Base-by-base conservation (phyloP, 495 filamentous ascomycete species). In the Penicillium angulare region DNA sequence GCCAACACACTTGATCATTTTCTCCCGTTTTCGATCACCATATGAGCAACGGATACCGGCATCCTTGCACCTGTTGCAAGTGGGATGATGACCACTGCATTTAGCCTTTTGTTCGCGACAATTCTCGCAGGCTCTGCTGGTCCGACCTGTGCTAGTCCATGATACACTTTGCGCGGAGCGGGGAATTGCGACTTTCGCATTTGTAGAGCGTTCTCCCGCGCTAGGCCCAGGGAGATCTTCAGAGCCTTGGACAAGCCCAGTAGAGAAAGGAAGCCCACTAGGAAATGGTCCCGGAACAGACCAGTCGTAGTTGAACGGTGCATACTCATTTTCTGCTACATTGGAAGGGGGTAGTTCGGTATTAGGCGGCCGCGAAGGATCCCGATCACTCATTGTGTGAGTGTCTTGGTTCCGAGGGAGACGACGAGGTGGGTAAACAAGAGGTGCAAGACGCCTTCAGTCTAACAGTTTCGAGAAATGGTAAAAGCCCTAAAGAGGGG, bases 31-130 rank as follows among this genome's bases (percentile, higher is more conserved):
- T 27, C 79, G 77, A 49, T 84, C 78, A 12, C 70, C 73, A 61
- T 85, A 86, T 4, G 67, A 66, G 53, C 83, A 86, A 7, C 17
- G 41, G 24, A 77, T 60, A 16, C 68, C 68, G 18, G 75, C 71
- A 50, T 83, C 78, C 61, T 72, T 65, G 53, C 83, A 86, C 50
- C 82, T 74, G 34, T 76, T 73, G 59, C 83, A 86, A 17, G 60
- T 59, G 32, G 83, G 83, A 42, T 71, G 71, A 49, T 76, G 76
- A 8, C 82, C 82, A 50, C 74, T 82, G 61, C 81, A 84, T 63
- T 84, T 85, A 50, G 80, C 79, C 56, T 86, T 86, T 53, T 86
- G 78, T 48, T 88, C 84, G 9, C 86, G 76, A 68, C 86, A 90
- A 33, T 84, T 85, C 77, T 86, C 87, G 63, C 86, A 90, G 2